Percentiles rank a stretch among this genome's conserved stretches.
phyloP scores from a whole-genome alignment of 768 basidiomycete species.

The Tylopilus balloui region DNA sequence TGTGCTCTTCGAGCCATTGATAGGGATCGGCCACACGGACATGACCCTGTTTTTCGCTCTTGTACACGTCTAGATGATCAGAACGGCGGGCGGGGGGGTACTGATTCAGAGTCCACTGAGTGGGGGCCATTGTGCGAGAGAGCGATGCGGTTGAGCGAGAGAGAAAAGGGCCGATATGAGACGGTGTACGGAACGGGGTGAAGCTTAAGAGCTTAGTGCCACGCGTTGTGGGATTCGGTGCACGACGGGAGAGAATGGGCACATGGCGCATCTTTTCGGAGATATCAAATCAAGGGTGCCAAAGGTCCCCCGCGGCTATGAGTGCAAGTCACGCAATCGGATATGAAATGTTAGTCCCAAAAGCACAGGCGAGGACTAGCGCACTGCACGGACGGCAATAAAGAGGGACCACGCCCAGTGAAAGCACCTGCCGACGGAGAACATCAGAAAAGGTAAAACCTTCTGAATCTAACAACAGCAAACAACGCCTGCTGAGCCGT shows the following conservation, averaged over 20 bases:
- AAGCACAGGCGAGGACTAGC: not conserved
- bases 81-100: conserved; percentile 67
- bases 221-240: conserved; percentile 18
- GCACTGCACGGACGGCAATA: not conserved
- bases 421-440: conserved; percentile 8
- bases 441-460: conserved; percentile 11
- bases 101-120: conserved; percentile 49
- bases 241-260: conserved; percentile 10
- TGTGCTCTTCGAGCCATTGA: conserved; percentile 65
- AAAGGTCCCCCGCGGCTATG: conserved; percentile 23
- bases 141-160: conserved; percentile 8
- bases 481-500: conserved; percentile 20
- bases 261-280: conserved; percentile 15
- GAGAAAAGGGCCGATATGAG: not conserved
- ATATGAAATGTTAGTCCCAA: conserved; percentile 2
- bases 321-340: conserved; percentile 7
- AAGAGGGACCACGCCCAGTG: not conserved
- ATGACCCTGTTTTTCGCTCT: conserved; percentile 56
- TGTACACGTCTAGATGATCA: conserved; percentile 64
- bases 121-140: conserved; percentile 33
- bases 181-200: conserved; percentile 7
- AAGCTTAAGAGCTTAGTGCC: conserved; percentile 21
- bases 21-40: conserved; percentile 69
- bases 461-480: conserved; percentile 26
- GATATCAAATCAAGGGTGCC: conserved; percentile 29